Base-by-base conservation (phyloP, 2,329 filamentous ascomycete species). In the Monosporascus sp. region DNA sequence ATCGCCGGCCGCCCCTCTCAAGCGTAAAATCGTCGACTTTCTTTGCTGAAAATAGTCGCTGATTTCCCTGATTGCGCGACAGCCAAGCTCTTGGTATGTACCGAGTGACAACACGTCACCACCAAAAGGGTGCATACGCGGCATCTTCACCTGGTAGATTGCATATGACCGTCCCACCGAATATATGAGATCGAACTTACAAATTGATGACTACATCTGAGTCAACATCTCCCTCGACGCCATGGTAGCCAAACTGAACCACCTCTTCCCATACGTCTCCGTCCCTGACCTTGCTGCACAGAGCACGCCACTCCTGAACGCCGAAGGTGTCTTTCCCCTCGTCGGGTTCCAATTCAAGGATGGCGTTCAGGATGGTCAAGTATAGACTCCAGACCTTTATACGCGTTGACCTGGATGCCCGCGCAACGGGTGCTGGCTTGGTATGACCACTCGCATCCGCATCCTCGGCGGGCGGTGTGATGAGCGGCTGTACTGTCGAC, bases 351-450 rank as follows among this genome's bases (percentile, higher is more conserved):
- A 97, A 78, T 65, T 97, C 93, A 37, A 96, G 78, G 58, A 97
- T 88, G 40, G 91, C 88, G 74, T 97, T 96, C 58, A 97, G 78
- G 49, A 97, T 87, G 19, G 92, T 96, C 60, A 97, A 81, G 69
- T 97, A 99, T 64, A 99, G 80, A 70, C 91, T 96, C 94, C 94
- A 99, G 58, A 97, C 88, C 72, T 97, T 99, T 70, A 96, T 88
- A 60, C 92, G 80, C 53, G 90, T 94, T 35, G 86, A 88, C 60
- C 88, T 84, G 43, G 89, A 92, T 51, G 91, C 91, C 58, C 80
- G 83, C 51, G 89, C 87, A 51, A 97, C 85, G 5, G 91, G 90
- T 27, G 91, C 87, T 27, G 82, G 76, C 53, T 84, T 79, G 37
- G 63, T 67, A 20, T 70, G 58, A 35, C 74, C 72, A 48, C 78